Percentiles rank a stretch among this genome's conserved stretches.
These are phyloP conservation scores for Leccinum imitatum DNA, from an alignment of 768 basidiomycete species.

Conservation along the genomic window DNA sequence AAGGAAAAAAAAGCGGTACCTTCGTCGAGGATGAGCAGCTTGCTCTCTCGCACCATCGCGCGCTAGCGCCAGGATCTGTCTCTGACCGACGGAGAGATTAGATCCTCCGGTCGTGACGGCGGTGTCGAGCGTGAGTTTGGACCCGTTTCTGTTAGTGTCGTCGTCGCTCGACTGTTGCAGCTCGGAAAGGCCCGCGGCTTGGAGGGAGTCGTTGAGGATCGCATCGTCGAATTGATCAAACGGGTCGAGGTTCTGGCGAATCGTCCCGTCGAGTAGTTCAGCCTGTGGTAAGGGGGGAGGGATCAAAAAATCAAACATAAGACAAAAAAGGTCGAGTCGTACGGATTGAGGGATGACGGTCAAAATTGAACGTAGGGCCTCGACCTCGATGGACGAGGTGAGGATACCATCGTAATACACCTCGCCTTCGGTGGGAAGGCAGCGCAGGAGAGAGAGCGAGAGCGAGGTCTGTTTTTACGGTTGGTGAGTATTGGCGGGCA, in stretches of 20 bases:
- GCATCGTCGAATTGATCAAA: conserved; percentile 49
- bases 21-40: conserved; percentile 48
- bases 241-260: conserved; percentile 50
- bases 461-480: conserved; percentile 41
- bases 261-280: conserved; percentile 43
- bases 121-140: conserved; percentile 43
- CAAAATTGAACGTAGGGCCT: conserved; percentile 54
- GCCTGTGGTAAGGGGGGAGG: conserved; percentile 15
- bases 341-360: conserved; percentile 54
- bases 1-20: conserved; percentile 8
- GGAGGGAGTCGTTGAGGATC: conserved; percentile 39
- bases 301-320: not conserved
- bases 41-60: conserved; percentile 41
- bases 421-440: conserved; percentile 49
- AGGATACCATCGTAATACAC: conserved; percentile 54
- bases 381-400: conserved; percentile 50
- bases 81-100: conserved; percentile 44
- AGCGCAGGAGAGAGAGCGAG: conserved; percentile 47
- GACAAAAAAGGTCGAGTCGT: not conserved
- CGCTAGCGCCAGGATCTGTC: conserved; percentile 48
- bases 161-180: conserved; percentile 19
- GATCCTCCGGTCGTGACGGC: conserved; percentile 37
- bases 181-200: conserved; percentile 38
- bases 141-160: not conserved
- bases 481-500: not conserved